Evolutionary conservation across 805 yeast species (phyloP), one percentile per base, ranked within the genome.

Genomic region (Ogataea siamensis): DNA sequence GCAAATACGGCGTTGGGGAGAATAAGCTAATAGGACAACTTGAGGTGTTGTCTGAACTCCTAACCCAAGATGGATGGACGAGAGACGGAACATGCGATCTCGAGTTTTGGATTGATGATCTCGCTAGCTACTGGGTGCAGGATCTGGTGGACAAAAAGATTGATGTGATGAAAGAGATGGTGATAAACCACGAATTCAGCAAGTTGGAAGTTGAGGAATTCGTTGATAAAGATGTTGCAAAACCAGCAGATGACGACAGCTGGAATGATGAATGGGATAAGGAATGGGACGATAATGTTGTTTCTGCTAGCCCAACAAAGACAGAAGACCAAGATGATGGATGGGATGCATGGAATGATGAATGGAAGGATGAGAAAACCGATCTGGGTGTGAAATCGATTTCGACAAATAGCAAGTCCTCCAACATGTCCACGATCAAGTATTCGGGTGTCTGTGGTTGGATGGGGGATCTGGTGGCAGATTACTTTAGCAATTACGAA

Each of bases 71-170:
- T 2, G 54, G 56, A 2, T 59, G 64, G 61, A 51, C 62, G 1
- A 40, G 51, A 11, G 62, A 57, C 42, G 58, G 55, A 1, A 41
- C 51, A 4, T 57, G 59, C 27, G 65, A 60, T 32, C 37, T 60
- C 10, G 64, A 59, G 37, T 59, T 58, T 34, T 60, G 65, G 65
- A 51, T 55, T 7, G 63, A 57, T 26, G 63, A 60, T 37, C 39
- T 57, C 7, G 40, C 48, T 2, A 55, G 33, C 17, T 55, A 57
- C 15, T 60, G 64, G 63, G 42, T 57, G 2, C 45, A 45, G 18
- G 53, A 45, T 18, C 38, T 59, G 20, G 46, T 50, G 15, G 57
- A 55, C 18, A 31, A 40, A 16, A 39, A 59, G 2, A 53, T 58
- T 10, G 59, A 58, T 28, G 45, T 46, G 7, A 31, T 60, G 22